These are phyloP conservation scores for Populus hybrid DNA, from an alignment of 441 rosid species.

Conservation along the genomic window DNA sequence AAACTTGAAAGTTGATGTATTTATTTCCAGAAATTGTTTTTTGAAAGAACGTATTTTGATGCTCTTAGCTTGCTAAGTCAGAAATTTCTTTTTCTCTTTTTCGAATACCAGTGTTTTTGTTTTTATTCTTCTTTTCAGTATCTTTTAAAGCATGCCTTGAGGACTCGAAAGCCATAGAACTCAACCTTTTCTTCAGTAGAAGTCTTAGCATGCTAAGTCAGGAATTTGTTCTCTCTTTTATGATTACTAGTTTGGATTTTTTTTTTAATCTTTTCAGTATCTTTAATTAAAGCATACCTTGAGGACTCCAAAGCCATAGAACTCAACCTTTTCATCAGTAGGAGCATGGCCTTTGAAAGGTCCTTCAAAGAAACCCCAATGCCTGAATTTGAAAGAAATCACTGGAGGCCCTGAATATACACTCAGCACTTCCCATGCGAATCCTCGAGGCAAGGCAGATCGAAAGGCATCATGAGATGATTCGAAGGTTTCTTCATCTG, in stretches of 20 bases:
- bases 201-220: not conserved
- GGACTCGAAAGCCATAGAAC: conserved; percentile 13
- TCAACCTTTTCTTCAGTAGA: conserved; percentile 18
- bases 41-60: too few relatives aligned
- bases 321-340: conserved; percentile 3
- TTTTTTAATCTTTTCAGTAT: conserved; percentile 22
- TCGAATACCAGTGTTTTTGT: conserved; percentile 35
- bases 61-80: too few relatives aligned
- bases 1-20: too few relatives aligned
- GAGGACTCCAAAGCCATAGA: conserved; percentile 14
- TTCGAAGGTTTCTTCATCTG: conserved; percentile 66
- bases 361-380: conserved; percentile 89
- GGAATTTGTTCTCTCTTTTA: too few relatives aligned
- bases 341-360: conserved; percentile 60
- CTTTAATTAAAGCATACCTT: conserved; percentile 18
- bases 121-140: too few relatives aligned
- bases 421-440: conserved; percentile 64
- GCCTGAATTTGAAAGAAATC: conserved; percentile 43
- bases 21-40: too few relatives aligned
- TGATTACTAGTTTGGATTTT: conserved; percentile 51
- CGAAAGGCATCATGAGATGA: conserved; percentile 62
- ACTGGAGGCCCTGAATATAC: conserved; percentile 18
- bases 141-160: conserved; percentile 18
- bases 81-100: too few relatives aligned
- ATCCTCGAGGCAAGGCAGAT: conserved; percentile 74